Evolutionary conservation across 1,284 basidiomycete species (phyloP).

Genomic region (Ustilago cynodontis): DNA sequence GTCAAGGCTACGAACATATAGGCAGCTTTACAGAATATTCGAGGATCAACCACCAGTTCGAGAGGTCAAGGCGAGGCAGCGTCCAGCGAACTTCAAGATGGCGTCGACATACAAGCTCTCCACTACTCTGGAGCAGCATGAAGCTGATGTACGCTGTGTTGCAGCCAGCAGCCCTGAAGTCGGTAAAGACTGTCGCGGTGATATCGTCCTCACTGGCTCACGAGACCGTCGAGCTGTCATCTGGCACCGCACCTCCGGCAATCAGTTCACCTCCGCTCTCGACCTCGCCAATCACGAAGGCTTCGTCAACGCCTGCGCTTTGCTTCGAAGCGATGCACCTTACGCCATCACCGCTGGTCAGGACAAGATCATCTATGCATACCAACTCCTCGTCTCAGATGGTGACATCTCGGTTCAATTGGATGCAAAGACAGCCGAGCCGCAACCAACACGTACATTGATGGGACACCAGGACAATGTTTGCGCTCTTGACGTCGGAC

Average conservation of each 20-base stretch:
- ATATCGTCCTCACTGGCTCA: constrained; percentile 59
- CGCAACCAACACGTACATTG: constrained; percentile 50
- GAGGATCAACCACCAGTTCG: not conserved
- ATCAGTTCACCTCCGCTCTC: constrained; percentile 38
- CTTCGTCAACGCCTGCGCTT: constrained; percentile 63
- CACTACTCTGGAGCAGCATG: constrained; percentile 56
- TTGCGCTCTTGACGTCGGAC: constrained; percentile 79
- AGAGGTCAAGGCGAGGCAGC: not conserved
- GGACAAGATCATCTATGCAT: constrained; percentile 66
- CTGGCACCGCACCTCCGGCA: constrained; percentile 51
- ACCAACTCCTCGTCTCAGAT: constrained; percentile 39
- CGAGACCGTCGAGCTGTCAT: constrained; percentile 48
- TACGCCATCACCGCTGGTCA: constrained; percentile 64
- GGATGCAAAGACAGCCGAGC: constrained; percentile 30
- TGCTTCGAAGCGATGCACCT: constrained; percentile 17
- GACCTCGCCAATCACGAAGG: constrained; percentile 59
- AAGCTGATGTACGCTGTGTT: constrained; percentile 62
- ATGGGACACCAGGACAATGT: constrained; percentile 89
- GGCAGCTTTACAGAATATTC: not conserved
- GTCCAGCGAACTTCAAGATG: constrained; percentile 10
- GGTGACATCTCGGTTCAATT: constrained; percentile 26
- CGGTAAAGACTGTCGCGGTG: constrained; percentile 36
- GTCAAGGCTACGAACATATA: not conserved
- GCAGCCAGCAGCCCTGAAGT: constrained; percentile 33
- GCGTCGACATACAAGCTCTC: constrained; percentile 50